Evolutionary conservation across 345 rosid genomes (phyloP).

Genomic region (Aurinia saxatilis): DNA sequence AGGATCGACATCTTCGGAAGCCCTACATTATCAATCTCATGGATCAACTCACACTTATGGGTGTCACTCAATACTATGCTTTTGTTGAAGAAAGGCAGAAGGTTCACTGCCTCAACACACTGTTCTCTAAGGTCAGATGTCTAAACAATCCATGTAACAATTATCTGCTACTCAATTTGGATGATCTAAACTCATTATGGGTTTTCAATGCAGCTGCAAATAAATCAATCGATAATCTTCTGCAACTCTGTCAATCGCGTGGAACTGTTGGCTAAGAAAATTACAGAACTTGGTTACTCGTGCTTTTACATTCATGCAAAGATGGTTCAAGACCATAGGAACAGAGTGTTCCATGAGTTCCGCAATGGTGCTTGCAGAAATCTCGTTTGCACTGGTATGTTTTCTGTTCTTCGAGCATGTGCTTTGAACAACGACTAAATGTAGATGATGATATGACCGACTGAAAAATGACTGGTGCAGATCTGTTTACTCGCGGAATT

Average conservation of each 20-base stretch:
- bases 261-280: conserved; percentile 95
- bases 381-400: conserved; percentile 97
- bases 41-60: conserved; percentile 98
- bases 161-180: conserved; percentile 1
- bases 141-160: neutral
- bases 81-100: conserved; percentile 99
- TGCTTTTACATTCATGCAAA: conserved; percentile 98
- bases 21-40: conserved; percentile 95
- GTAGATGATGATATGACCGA: neutral
- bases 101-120: conserved; percentile 98
- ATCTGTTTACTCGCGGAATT: conserved; percentile 96
- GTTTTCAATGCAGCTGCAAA: conserved; percentile 71
- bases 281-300: conserved; percentile 98
- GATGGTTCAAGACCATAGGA: conserved; percentile 99
- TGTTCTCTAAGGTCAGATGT: conserved; percentile 83
- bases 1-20: conserved; percentile 75
- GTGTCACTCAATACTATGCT: conserved; percentile 95
- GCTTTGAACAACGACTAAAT: neutral
- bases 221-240: conserved; percentile 96
- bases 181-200: neutral
- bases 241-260: conserved; percentile 99
- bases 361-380: conserved; percentile 99
- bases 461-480: conserved; percentile 37
- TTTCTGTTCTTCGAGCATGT: conserved; percentile 8
- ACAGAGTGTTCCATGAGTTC: conserved; percentile 98